Evolutionary conservation across 306 rosid species (phyloP).

Genomic region (Amphicarpaea edgeworthii): DNA sequence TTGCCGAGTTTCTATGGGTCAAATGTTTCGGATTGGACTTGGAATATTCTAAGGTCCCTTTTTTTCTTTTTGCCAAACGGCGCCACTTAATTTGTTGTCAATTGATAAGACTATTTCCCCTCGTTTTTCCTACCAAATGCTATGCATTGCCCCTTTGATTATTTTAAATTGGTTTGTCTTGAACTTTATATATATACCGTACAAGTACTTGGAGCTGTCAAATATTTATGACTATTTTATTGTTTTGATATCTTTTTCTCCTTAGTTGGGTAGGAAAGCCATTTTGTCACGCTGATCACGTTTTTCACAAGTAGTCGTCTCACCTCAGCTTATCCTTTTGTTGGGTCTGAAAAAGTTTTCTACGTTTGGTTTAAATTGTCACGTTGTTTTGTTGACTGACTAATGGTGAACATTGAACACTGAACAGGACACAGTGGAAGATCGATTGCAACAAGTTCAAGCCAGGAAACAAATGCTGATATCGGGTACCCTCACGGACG

Average conservation of each 20-base stretch:
- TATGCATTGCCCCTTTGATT: slow-evolving; percentile 15
- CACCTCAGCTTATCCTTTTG: neutral
- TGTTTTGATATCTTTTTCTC: neutral
- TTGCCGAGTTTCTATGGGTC: slow-evolving; percentile 22
- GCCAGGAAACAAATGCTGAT: slow-evolving; percentile 81
- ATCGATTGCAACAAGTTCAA: slow-evolving; percentile 76
- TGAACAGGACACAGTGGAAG: slow-evolving; percentile 77
- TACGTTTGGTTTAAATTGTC: neutral
- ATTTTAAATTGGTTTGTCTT: slow-evolving; percentile 17
- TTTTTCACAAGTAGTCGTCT: slow-evolving; percentile 21
- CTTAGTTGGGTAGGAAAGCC: neutral
- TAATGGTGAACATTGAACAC: too few relatives aligned
- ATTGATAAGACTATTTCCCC: neutral
- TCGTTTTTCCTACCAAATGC: slow-evolving; percentile 29
- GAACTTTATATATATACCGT: slow-evolving; percentile 18
- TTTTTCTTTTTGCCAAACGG: neutral
- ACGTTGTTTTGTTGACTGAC: neutral
- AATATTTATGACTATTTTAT: slow-evolving; percentile 1
- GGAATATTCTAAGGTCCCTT: neutral
- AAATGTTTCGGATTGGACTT: slow-evolving; percentile 16
- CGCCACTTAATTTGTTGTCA: neutral
- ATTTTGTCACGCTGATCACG: slow-evolving; percentile 41
- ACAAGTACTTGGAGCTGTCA: neutral
- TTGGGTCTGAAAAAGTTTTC: slow-evolving; percentile 19
- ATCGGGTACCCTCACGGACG: slow-evolving; percentile 79